Evolutionary conservation across 345 rosid species (phyloP).

Genomic region (Eucalyptus regnans): DNA sequence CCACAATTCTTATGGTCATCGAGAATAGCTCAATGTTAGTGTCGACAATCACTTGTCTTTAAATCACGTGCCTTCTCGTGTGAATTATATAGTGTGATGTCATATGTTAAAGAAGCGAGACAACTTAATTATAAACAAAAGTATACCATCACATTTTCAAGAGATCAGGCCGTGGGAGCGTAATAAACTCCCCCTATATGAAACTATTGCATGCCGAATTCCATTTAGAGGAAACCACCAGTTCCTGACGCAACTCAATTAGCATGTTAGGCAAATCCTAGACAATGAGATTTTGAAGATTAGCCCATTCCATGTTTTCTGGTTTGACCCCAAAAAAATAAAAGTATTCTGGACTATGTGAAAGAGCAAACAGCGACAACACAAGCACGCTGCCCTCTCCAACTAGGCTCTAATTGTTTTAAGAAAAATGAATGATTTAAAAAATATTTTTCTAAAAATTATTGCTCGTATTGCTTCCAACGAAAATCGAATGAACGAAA

Average conservation of each 20-base stretch:
- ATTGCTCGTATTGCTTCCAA: accelerated
- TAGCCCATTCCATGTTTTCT: not conserved
- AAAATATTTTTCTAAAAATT: too few species aligned
- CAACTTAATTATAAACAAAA: not conserved
- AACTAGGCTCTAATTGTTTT: too few species aligned
- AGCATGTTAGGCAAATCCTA: not conserved
- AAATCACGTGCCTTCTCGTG: not conserved
- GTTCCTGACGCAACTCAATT: not conserved
- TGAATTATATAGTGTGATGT: not conserved
- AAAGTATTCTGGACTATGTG: not conserved
- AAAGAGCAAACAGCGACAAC: not conserved
- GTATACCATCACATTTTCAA: not conserved
- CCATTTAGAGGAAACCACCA: not conserved
- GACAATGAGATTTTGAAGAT: not conserved
- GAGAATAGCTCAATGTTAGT: not conserved
- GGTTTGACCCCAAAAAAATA: not conserved
- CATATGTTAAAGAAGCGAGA: not conserved
- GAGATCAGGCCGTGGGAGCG: not conserved
- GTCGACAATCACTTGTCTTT: too few species aligned
- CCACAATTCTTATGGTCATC: not conserved
- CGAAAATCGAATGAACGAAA: too few species aligned
- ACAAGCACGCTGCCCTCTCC: not conserved
- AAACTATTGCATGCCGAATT: not conserved
- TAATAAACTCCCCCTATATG: not conserved
- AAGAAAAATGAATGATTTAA: too few species aligned